Base-by-base conservation (phyloP, 768 basidiomycete species). In the Pleurotus giganteus region DNA sequence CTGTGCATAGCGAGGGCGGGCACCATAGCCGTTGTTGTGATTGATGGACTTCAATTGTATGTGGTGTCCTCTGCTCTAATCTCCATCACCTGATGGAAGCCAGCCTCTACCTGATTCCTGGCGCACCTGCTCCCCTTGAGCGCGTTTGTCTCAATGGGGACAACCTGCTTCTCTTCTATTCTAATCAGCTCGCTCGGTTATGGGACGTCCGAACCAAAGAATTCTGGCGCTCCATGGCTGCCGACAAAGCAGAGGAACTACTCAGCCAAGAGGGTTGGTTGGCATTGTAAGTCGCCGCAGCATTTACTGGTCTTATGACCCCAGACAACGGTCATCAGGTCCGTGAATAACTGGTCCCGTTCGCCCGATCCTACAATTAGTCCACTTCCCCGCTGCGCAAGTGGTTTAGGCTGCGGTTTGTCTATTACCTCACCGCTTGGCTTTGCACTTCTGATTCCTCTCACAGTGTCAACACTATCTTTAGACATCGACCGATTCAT, bases 141-240 rank as follows among this genome's bases (percentile, higher is more conserved):
- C 68, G 77, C 42, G 67, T 96, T 13, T 91, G 83, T 62, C 67
- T 91, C 6, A 76, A 82, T 9, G 84, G 79, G 13, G 80, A 87
- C 52, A 86, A 91, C 55, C 67, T 97, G 26, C 64, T 97, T 49
- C 71, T 95, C 4, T 68, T 88, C 1, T 98, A 98, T 67, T 74
- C 74, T 2, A 85, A 90, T 57, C 84, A 81, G 2, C 82, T 86
- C 52, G 91, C 89, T 1, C 77, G 97, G 37, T 70, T 95, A 2
- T 99, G 97, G 94, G 91, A 98, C 62, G 73, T 86, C 13, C 82
- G 83, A 57, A 88, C 86, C 0, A 80, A 80, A 54, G 94, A 97
- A 61, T 88, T 98, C 61, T 82, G 92, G 78, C 74, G 96, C 46
- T 90, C 93, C 0, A 91, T 91, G 80, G 78, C 78, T 4, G 60